Conservation (phyloP, 1,139 yeast genomes). For the Hyphopichia pseudoburtonii region DNA sequence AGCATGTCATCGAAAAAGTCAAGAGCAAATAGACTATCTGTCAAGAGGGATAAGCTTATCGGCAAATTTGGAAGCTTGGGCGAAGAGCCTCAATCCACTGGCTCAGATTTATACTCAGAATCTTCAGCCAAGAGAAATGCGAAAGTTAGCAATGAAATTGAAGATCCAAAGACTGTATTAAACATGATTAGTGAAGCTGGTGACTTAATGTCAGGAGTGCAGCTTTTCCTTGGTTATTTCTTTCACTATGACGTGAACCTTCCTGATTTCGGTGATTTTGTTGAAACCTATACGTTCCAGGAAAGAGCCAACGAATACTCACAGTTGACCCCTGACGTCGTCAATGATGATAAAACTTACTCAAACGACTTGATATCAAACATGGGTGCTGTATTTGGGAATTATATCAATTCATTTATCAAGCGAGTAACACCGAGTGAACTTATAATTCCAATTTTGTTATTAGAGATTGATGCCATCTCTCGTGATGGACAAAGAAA, state of each 20-base stretch:
- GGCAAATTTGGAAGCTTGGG: conserved; percentile 12
- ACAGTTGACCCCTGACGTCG: conserved; percentile 23
- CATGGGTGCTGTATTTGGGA: conserved; percentile 58
- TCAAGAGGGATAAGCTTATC: conserved; percentile 25
- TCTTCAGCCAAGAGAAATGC: conserved; percentile 8
- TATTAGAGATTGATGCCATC: conserved; percentile 41
- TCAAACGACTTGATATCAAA: conserved; percentile 54
- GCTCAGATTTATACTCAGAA: too few species aligned
- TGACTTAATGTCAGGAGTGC: conserved; percentile 48
- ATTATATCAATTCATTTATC: conserved; percentile 35
- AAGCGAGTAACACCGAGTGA: conserved; percentile 41
- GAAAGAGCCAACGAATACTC: conserved; percentile 26
- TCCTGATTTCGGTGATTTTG: conserved; percentile 49
- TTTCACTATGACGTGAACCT: conserved; percentile 65
- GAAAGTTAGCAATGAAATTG: conserved; percentile 28
- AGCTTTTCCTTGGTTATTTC: conserved; percentile 60
- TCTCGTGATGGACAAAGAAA: conserved; percentile 44
- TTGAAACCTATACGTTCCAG: conserved; percentile 41
- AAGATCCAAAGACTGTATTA: conserved; percentile 45
- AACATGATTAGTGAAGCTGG: conserved; percentile 36
- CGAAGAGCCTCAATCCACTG: too few species aligned
- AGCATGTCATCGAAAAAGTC: conserved; percentile 26
- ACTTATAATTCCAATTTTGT: conserved; percentile 35
- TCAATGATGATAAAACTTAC: conserved; percentile 30
- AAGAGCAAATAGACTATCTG: conserved; percentile 32